Evolutionary conservation across 148 eudicot genomes (phyloP), one percentile per base, ranked within the genome.

Genomic region (Linanthus parryae): DNA sequence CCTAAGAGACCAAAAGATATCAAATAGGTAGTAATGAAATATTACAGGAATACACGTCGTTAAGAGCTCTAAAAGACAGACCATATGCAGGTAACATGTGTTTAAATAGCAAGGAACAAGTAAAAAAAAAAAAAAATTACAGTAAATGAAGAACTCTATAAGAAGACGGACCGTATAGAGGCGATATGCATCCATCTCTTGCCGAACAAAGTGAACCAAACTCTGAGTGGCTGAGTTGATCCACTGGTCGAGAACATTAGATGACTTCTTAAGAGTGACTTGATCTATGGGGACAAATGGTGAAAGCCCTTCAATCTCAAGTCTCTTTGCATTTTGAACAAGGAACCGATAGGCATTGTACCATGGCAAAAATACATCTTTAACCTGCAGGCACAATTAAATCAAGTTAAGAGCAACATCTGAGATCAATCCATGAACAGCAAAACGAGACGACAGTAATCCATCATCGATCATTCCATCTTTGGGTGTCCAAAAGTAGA

Each of bases 221-320:
- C 88, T 86, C 56, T 78, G 88, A 8, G 94, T 87, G 23, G 99
- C 99, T 20, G 99, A 92, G 67, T 87, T 84, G 71, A 92, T 92
- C 99, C 99, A 92, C 66, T 92, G 91, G 70, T 92, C 99, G 64
- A 92, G 94, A 44, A 92, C 99, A 78, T 88, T 92, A 48, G 90
- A 79, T 13, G 99, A 92, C 18, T 54, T 71, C 51, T 75, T 75
- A 52, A 92, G 63, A 60, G 72, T 61, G 26, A 51, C 35, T 50
- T 64, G 83, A 50, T 87, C 96, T 31, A 70, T 37, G 8, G 96
- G 99, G 46, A 67, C 25, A 58, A 87, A 92, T 48, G 73, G 63
- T 33, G 75, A 82, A 64, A 77, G 81, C 34, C 96, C 96, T 69
- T 92, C 96, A 29, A 87, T 51, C 65, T 92, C 99, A 25, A 92